Percentiles rank a stretch among this genome's conserved stretches.
These are phyloP conservation scores for Coniochaeta sp. DNA, from an alignment of 2,329 filamentous ascomycete species.

Conservation along the genomic window DNA sequence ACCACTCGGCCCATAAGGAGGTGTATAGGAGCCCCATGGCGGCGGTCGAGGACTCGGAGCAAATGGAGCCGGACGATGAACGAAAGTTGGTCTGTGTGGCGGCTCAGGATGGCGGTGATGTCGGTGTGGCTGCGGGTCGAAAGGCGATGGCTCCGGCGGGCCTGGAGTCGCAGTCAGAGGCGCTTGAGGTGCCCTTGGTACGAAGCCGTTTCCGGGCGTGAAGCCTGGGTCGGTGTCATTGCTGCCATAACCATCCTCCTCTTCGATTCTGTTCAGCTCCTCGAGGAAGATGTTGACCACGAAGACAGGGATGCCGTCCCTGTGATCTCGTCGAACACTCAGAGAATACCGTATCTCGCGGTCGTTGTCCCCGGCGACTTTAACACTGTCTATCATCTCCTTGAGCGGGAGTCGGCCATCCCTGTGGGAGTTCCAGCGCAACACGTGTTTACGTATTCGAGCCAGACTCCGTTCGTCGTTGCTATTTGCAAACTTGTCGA, in stretches of 20 bases:
- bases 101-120: slow-evolving; percentile 36
- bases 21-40: not conserved
- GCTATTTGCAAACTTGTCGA: slow-evolving; percentile 5
- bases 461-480: not conserved
- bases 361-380: slow-evolving; percentile 4
- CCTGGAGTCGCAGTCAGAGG: not conserved
- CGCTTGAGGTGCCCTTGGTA: not conserved
- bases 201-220: not conserved
- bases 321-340: slow-evolving; percentile 2
- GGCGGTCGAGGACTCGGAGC: not conserved
- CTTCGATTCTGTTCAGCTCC: slow-evolving; percentile 11
- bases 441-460: slow-evolving; percentile 1
- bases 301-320: slow-evolving; percentile 6
- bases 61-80: not conserved
- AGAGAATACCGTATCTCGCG: slow-evolving; percentile 5
- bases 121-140: not conserved
- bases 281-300: slow-evolving; percentile 11
- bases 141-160: not conserved
- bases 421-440: slow-evolving; percentile 6
- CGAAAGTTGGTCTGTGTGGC: slow-evolving; percentile 12
- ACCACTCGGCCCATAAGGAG: not conserved
- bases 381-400: slow-evolving; percentile 5
- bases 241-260: not conserved
- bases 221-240: not conserved
- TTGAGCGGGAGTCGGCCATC: slow-evolving; percentile 1